phyloP scores from a whole-genome alignment of 2,329 filamentous ascomycete genomes.

The Corynespora cassiicola region DNA sequence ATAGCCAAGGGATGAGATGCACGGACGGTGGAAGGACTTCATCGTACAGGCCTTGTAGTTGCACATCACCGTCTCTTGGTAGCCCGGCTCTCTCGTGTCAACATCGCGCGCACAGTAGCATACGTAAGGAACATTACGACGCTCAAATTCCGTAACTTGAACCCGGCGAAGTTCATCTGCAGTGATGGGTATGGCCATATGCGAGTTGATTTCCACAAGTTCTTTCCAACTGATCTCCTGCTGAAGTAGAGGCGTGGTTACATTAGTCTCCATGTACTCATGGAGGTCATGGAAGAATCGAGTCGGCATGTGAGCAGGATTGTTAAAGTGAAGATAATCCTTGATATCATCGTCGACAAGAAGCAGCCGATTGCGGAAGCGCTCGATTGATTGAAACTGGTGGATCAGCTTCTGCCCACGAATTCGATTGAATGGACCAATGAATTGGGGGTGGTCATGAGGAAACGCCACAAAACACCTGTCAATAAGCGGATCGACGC shows the following conservation, averaged over 20 bases:
- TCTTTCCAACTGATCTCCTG: conserved; percentile 22
- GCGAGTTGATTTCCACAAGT: conserved; percentile 16
- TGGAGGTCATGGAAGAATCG: background rate
- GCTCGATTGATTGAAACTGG: conserved; percentile 18
- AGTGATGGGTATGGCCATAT: conserved; percentile 13
- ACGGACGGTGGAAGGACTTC: conserved; percentile 28
- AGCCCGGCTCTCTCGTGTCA: background rate
- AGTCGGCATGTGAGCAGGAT: background rate
- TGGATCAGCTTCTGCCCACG: conserved; percentile 23
- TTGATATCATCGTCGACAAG: conserved; percentile 28
- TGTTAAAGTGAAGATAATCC: conserved; percentile 13
- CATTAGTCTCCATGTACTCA: conserved; percentile 7
- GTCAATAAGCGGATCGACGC: conserved; percentile 25
- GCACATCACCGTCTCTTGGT: conserved; percentile 19
- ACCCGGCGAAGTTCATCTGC: conserved; percentile 12
- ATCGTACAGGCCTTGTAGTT: conserved; percentile 21
- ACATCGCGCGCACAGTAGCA: conserved; percentile 29
- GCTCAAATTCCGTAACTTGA: conserved; percentile 5
- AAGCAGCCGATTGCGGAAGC: conserved; percentile 27
- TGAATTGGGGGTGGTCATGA: conserved; percentile 5
- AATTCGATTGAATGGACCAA: conserved; percentile 29
- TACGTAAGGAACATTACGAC: conserved; percentile 3
- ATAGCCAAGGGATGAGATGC: conserved; percentile 23
- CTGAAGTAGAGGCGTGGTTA: conserved; percentile 4
- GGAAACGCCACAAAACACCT: conserved; percentile 27